These are phyloP conservation scores for Pyricularia grisea DNA, from an alignment of 2,329 filamentous ascomycete genomes.

Conservation along the genomic window DNA sequence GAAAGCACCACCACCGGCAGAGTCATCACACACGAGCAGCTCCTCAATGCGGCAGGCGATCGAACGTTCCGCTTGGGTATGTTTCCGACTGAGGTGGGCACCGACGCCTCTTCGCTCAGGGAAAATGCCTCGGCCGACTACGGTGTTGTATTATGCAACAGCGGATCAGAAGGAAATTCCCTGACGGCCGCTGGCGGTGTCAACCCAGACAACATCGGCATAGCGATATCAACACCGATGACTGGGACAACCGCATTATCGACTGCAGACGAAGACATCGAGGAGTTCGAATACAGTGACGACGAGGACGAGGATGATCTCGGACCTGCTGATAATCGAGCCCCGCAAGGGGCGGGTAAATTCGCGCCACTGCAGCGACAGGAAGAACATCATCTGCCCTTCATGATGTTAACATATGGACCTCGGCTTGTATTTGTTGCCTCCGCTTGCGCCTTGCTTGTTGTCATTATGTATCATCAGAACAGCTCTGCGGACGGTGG, in stretches of 20 bases:
- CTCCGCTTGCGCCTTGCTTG: constrained; percentile 13
- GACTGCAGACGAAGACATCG: neutral
- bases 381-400: constrained; percentile 5
- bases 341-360: neutral
- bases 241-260: neutral
- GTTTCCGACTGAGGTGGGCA: neutral
- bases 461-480: constrained; percentile 27
- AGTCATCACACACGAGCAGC: constrained; percentile 3
- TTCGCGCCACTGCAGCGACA: neutral
- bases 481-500: constrained; percentile 21
- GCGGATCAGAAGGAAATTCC: constrained; percentile 1
- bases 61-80: neutral
- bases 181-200: neutral
- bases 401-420: constrained; percentile 7
- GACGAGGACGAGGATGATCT: neutral
- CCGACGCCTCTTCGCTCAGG: neutral
- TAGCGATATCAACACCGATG: neutral
- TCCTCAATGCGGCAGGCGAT: constrained; percentile 1
- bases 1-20: neutral
- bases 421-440: constrained; percentile 1
- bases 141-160: constrained; percentile 2
- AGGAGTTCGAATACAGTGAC: neutral
- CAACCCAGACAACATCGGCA: neutral
- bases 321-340: neutral
- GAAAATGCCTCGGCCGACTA: constrained; percentile 1